These are phyloP conservation scores for Effrenium voratum DNA, from an alignment of 73 alveolate genomes.

Conservation along the genomic window DNA sequence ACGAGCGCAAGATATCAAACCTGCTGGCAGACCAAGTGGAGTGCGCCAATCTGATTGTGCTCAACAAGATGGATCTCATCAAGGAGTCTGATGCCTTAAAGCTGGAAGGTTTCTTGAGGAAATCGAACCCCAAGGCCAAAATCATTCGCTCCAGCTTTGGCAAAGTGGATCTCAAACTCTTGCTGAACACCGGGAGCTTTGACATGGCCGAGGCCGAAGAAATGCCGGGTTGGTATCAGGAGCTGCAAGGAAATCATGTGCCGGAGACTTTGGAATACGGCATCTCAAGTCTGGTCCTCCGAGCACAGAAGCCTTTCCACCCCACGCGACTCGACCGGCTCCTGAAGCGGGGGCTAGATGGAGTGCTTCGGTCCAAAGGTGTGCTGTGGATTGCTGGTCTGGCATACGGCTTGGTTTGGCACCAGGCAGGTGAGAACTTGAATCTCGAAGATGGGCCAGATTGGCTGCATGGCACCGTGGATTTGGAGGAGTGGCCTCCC, in stretches of 20 bases:
- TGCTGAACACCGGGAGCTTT: slow-evolving; percentile 76
- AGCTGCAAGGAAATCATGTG: slow-evolving; percentile 64
- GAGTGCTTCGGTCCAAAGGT: slow-evolving; percentile 52
- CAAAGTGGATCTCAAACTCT: slow-evolving; percentile 35
- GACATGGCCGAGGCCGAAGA: slow-evolving; percentile 21
- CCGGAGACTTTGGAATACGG: slow-evolving; percentile 42
- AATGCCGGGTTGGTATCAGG: slow-evolving; percentile 78
- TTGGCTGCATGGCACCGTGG: slow-evolving; percentile 15
- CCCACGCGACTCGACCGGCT: slow-evolving; percentile 32
- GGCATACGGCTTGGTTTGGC: neutral
- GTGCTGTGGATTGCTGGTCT: slow-evolving; percentile 36
- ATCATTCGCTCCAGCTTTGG: slow-evolving; percentile 20
- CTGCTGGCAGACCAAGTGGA: slow-evolving; percentile 38
- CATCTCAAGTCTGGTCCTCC: slow-evolving; percentile 41
- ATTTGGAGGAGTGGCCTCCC: slow-evolving; percentile 46
- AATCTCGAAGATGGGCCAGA: neutral
- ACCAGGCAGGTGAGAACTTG: slow-evolving; percentile 10
- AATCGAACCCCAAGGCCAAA: slow-evolving; percentile 65
- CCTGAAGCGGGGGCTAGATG: slow-evolving; percentile 2
- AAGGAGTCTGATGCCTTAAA: neutral
- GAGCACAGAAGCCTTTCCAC: slow-evolving; percentile 62
- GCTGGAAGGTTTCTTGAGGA: slow-evolving; percentile 10
- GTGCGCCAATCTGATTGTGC: slow-evolving; percentile 95
- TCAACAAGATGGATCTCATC: slow-evolving; percentile 95
- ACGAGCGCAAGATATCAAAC: slow-evolving; percentile 5